Evolutionary conservation across 768 basidiomycete species (phyloP), one percentile per base, ranked within the genome.

Genomic region (Pleurotus ostreatus): DNA sequence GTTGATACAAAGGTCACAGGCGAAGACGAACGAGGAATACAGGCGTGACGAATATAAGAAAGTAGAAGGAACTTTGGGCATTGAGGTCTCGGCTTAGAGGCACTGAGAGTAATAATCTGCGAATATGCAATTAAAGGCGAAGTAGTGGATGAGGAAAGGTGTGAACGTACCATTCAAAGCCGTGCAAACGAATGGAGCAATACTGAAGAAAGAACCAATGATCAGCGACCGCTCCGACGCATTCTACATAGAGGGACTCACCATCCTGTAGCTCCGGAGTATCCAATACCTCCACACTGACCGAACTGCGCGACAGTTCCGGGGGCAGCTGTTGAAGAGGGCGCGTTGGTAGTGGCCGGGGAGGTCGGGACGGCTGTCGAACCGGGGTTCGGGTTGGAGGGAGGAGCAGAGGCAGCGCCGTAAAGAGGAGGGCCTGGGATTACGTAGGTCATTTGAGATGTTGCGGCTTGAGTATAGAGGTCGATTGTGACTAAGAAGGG

Each of bases 381-480:
- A 5, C 37, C 12, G 26, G 64, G 55, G 4, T 66, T 57, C 4
- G 64, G 59, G 6, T 59, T 54, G 1, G 66, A 46, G 12, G 65
- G 57, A 8, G 66, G 38, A 5, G 61, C 55, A 2, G 67, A 58
- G 38, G 46, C 66, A 12, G 69, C 66, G 22, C 73, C 77, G 64
- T 79, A 82, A 15, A 82, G 75, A 44, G 76, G 71, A 8, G 77
- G 76, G 18, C 76, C 74, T 3, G 77, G 76, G 49, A 78, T 76
- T 4, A 62, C 57, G 62, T 78, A 78, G 20, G 69, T 74, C 4
- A 15, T 39, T 62, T 69, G 49, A 2, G 74, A 72, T 57, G 73
- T 65, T 2, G 75, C 72, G 22, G 61, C 68, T 37, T 71, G 69
- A 20, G 66, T 65, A 63, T 78, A 77, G 49, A 79, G 62, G 61